Evolutionary conservation across 2,329 filamentous ascomycete genomes (phyloP).

Genomic region (Claviceps sp.): DNA sequence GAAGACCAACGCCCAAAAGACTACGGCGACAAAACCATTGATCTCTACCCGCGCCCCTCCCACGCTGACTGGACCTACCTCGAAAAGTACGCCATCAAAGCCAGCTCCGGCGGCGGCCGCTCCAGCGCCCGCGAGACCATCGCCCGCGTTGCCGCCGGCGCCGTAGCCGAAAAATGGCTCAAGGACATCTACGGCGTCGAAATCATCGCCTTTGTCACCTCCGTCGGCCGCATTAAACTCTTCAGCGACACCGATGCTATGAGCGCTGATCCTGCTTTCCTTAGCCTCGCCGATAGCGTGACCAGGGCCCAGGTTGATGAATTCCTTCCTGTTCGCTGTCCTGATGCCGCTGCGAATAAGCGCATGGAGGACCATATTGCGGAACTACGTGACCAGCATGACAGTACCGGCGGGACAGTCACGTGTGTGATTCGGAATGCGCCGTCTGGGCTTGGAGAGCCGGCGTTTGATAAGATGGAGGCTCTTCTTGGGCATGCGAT

Average conservation of each 20-base stretch:
- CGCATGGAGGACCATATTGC: slow-evolving; percentile 73
- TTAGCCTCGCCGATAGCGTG: slow-evolving; percentile 58
- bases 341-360: slow-evolving; percentile 47
- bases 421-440: slow-evolving; percentile 85
- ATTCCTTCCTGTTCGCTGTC: slow-evolving; percentile 79
- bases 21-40: slow-evolving; percentile 82
- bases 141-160: slow-evolving; percentile 78
- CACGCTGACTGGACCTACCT: slow-evolving; percentile 97
- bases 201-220: slow-evolving; percentile 82
- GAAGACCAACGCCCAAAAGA: slow-evolving; percentile 88
- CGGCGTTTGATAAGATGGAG: slow-evolving; percentile 91
- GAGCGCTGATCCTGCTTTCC: slow-evolving; percentile 70
- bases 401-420: slow-evolving; percentile 90
- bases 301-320: slow-evolving; percentile 66
- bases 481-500: slow-evolving; percentile 85
- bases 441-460: slow-evolving; percentile 80
- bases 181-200: slow-evolving; percentile 68
- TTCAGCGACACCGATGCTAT: slow-evolving; percentile 23
- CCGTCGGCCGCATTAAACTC: slow-evolving; percentile 50
- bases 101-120: slow-evolving; percentile 76
- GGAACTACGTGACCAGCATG: slow-evolving; percentile 61
- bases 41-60: slow-evolving; percentile 76
- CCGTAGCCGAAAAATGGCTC: slow-evolving; percentile 89
- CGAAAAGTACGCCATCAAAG: slow-evolving; percentile 93
- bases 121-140: slow-evolving; percentile 94